Evolutionary conservation across 257 asterid species (phyloP), one percentile per base, ranked within the genome.

Genomic region (Solanum chmielewskii): DNA sequence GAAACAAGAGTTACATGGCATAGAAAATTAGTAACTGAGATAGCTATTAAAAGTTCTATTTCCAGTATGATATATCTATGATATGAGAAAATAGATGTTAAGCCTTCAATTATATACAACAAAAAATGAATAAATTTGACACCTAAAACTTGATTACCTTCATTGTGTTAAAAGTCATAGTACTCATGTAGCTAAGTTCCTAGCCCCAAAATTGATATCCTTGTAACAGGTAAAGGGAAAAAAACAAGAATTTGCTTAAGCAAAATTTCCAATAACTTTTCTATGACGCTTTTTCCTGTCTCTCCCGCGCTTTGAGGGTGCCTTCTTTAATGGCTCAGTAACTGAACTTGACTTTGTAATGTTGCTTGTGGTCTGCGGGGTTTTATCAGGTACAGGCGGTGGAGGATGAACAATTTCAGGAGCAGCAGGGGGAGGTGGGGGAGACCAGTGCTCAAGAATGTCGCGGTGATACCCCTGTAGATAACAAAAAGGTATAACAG

Each of bases 381-480:
- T 80, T 71, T 66, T 86, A 47, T 82, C 69, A 23, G 78, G 52
- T 29, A 89, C 10, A 14, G 92, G 92, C 10, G 94, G 93, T 60
- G 93, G 93, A 83, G 96, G 96, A 89, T 89, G 93, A 75, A 87
- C 64, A 11, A 42, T 47, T 70, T 66, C 84, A 66, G 73, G 71
- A 27, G 70, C 89, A 44, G 11, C 88, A 6, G 93, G 90, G 4
- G 94, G 93, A 18, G 92, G 93, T 29, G 95, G 95, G 11, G 94
- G 92, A 21, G 92, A 83, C 92, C 90, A 88, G 84, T 88, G 93
- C 91, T 92, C 98, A 23, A 96, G 94, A 88, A 94, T 81, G 83
- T 94, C 98, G 88, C 96, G 88, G 86, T 96, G 99, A 89, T 96
- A 96, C 77, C 98, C 98, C 99, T 96, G 95, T 44, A 37, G 21